A percentile compares a stretch with the other conserved stretches of the same genome.
Conservation (phyloP, 305 asterid genomes). For the Ilex paraguariensis region DNA sequence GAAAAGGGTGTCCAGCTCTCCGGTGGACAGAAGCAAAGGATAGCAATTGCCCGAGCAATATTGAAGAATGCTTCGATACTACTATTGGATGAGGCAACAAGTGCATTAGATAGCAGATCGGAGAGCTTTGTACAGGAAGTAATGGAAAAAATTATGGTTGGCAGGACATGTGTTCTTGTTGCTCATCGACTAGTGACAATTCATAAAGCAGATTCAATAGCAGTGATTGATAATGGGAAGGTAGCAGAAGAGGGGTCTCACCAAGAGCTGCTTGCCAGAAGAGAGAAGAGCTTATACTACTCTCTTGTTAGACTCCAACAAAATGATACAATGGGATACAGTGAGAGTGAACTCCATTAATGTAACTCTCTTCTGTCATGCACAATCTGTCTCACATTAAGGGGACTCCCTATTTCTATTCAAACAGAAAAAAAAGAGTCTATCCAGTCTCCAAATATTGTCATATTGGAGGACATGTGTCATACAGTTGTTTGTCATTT, state of each 20-base stretch:
- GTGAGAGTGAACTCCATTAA: too few species aligned
- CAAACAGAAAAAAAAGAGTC: too few species aligned
- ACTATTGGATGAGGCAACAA: constrained; percentile 61
- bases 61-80: constrained; percentile 45
- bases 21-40: constrained; percentile 61
- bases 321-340: background rate
- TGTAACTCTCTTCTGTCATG: too few species aligned
- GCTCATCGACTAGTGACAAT: constrained; percentile 49
- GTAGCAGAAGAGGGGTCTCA: constrained; percentile 46
- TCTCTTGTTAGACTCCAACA: constrained; percentile 40
- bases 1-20: constrained; percentile 59
- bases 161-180: constrained; percentile 35
- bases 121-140: constrained; percentile 53
- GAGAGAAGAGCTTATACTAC: constrained; percentile 38
- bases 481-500: too few species aligned
- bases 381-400: too few species aligned
- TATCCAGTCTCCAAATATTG: too few species aligned
- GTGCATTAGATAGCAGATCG: constrained; percentile 42
- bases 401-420: too few species aligned
- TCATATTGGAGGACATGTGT: too few species aligned
- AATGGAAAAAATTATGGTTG: constrained; percentile 39
- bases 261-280: constrained; percentile 34
- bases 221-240: constrained; percentile 41
- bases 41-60: constrained; percentile 50
- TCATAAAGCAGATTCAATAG: constrained; percentile 36